Evolutionary conservation across 2,329 filamentous ascomycete species (phyloP).

Genomic region (Colletotrichum endophyticum): DNA sequence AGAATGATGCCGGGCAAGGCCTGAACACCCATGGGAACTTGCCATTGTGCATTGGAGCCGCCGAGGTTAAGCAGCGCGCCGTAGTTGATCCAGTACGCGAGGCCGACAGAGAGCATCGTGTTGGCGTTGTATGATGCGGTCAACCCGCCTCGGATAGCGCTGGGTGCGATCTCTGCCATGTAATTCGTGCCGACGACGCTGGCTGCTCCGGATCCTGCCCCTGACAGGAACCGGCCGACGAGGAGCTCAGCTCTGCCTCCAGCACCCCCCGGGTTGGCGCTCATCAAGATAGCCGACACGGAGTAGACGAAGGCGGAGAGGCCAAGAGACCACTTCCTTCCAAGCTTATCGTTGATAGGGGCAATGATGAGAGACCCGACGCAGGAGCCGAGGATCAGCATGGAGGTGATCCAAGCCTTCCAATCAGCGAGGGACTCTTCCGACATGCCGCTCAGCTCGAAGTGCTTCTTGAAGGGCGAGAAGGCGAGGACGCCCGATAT

Average conservation of each 20-base stretch:
- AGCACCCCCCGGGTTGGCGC: constrained; percentile 34
- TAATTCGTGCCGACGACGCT: constrained; percentile 49
- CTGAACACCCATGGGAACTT: constrained; percentile 32
- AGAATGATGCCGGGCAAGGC: constrained; percentile 4
- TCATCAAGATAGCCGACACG: constrained; percentile 44
- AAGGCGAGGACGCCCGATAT: background rate
- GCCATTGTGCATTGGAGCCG: constrained; percentile 49
- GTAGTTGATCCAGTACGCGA: constrained; percentile 48
- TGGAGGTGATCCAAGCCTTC: background rate
- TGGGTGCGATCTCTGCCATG: constrained; percentile 49
- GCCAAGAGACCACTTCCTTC: constrained; percentile 43
- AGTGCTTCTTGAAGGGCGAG: background rate
- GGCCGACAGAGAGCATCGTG: constrained; percentile 45
- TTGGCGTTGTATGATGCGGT: constrained; percentile 49
- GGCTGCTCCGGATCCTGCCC: constrained; percentile 31
- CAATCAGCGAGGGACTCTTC: background rate
- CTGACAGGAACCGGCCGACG: background rate
- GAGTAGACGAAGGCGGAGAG: constrained; percentile 47
- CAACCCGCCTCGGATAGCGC: constrained; percentile 45
- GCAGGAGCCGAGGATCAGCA: background rate
- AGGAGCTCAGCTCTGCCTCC: background rate
- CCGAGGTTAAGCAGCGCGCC: constrained; percentile 44
- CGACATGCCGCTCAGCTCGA: background rate
- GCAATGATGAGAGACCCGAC: constrained; percentile 29
- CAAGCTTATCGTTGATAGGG: constrained; percentile 44